Base-by-base conservation (phyloP, 768 basidiomycete genomes). In the Tulasnella sp. region DNA sequence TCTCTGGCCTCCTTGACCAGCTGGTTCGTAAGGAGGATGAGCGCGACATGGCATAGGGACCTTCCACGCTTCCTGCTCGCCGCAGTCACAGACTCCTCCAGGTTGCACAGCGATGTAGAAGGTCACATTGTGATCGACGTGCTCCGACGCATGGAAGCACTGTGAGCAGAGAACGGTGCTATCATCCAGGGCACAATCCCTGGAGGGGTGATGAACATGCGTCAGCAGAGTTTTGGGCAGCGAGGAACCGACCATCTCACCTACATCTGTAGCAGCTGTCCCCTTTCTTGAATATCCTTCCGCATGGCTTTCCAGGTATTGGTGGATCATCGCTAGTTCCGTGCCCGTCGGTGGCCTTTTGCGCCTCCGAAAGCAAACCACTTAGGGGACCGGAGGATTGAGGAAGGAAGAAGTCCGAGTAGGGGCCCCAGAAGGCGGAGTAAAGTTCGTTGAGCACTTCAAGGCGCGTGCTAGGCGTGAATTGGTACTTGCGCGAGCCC, bases 191-290 rank as follows among this genome's bases (percentile, higher is more conserved):
- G 93, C 91, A 83, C 96, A 99, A 79, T 97, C 96, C 82, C 97
- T 97, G 71, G 17, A 1, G 9, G 12, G 37, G 29, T 80, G 3
- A 69, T 69, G 22, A 15, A 31, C 31, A 31, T 70, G 36, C 68
- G 49, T 25, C 25, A 42, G 29, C 36, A 69, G 31, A 29, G 25
- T 39, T 25, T 40, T 25, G 25, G 19, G 29, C 22, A 72, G n/a
- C 8, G 25, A 54, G 25, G 17, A 29, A 45, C 42, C 9, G 19
- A 29, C 45, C 11, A 36, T 49, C 34, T 49, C 72, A 94, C 94
- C 93, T 93, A 92, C 95, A 97, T 71, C 94, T 87, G 83, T 96
- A 97, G 80, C 95, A 95, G 79, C 91, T 91, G 83, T 97, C 95
- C 29, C 95, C 95, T 80, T 93, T 93, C 82, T 90, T 91, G 83